phyloP scores from a whole-genome alignment of 139 green algal species.

The Chlorella sp. region DNA sequence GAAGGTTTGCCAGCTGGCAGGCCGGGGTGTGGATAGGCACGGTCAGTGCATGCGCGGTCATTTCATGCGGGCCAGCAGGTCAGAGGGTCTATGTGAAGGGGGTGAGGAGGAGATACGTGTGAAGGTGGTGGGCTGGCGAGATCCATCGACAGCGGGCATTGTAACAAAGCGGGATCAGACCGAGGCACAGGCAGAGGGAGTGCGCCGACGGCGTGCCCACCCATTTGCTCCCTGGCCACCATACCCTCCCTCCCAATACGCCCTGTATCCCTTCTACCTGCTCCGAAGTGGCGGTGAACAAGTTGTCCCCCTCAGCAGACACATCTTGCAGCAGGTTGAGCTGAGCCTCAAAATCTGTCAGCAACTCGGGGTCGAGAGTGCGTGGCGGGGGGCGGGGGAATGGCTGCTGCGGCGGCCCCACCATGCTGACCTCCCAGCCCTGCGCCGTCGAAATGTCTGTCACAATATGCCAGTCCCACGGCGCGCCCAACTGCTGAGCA shows the following conservation, averaged over 20 bases:
- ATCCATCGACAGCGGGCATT: not conserved
- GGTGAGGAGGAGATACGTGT: too few species aligned
- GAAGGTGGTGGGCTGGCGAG: too few species aligned
- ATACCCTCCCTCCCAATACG: not conserved
- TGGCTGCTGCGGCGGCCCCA: not conserved
- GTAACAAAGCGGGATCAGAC: too few species aligned
- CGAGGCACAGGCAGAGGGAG: not conserved
- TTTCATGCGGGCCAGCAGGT: too few species aligned
- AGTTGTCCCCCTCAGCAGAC: not conserved
- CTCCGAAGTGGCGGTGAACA: constrained; percentile 10
- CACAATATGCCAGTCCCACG: constrained; percentile 8
- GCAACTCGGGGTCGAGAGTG: constrained; percentile 39
- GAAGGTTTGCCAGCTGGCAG: not conserved
- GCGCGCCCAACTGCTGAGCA: constrained; percentile 10
- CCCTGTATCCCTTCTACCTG: not conserved
- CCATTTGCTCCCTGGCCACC: not conserved
- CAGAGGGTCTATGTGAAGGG: too few species aligned
- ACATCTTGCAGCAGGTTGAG: constrained; percentile 53
- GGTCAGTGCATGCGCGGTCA: too few species aligned
- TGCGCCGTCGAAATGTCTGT: not conserved
- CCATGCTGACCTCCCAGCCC: not conserved
- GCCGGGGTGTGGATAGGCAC: too few species aligned
- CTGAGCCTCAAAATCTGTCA: constrained; percentile 36
- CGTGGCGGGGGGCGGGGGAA: constrained; percentile 26
- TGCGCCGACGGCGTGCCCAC: too few species aligned